Evolutionary conservation across 179 eudicot genomes (phyloP).

Genomic region (Gypsophila paniculata): DNA sequence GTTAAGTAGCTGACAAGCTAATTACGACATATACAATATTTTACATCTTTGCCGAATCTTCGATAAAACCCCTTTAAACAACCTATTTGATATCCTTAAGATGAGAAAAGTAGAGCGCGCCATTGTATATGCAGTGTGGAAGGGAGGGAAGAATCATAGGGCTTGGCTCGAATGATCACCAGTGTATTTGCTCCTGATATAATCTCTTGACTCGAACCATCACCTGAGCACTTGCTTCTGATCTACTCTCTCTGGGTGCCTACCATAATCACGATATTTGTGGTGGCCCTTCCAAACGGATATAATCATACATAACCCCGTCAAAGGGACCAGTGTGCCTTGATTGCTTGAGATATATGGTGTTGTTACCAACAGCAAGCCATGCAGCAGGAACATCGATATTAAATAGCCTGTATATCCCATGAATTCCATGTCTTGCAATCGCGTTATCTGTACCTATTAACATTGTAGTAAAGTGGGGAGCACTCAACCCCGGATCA

Average conservation of each 20-base stretch:
- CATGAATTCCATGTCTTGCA: slow-evolving; percentile 69
- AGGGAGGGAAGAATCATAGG: background rate
- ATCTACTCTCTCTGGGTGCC: slow-evolving; percentile 9
- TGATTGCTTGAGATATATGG: slow-evolving; percentile 45
- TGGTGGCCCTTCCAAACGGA: slow-evolving; percentile 57
- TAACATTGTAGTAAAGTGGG: slow-evolving; percentile 42
- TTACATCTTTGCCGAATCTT: background rate
- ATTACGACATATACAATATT: background rate
- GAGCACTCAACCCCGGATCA: slow-evolving; percentile 24
- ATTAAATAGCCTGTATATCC: slow-evolving; percentile 42
- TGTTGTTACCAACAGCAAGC: slow-evolving; percentile 42
- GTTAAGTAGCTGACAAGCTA: background rate
- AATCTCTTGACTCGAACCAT: slow-evolving; percentile 4
- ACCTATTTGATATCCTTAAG: background rate
- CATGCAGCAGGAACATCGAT: slow-evolving; percentile 38
- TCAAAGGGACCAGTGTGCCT: slow-evolving; percentile 38
- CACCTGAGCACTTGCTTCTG: background rate
- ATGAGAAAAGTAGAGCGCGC: background rate
- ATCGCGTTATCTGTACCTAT: slow-evolving; percentile 62
- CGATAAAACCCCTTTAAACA: background rate
- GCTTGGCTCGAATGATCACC: background rate
- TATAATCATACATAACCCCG: slow-evolving; percentile 65
- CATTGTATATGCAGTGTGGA: background rate
- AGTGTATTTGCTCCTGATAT: background rate
- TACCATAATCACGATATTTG: slow-evolving; percentile 2